Evolutionary conservation across 2,329 filamentous ascomycete genomes (phyloP).

Genomic region (Penicillium hordei): DNA sequence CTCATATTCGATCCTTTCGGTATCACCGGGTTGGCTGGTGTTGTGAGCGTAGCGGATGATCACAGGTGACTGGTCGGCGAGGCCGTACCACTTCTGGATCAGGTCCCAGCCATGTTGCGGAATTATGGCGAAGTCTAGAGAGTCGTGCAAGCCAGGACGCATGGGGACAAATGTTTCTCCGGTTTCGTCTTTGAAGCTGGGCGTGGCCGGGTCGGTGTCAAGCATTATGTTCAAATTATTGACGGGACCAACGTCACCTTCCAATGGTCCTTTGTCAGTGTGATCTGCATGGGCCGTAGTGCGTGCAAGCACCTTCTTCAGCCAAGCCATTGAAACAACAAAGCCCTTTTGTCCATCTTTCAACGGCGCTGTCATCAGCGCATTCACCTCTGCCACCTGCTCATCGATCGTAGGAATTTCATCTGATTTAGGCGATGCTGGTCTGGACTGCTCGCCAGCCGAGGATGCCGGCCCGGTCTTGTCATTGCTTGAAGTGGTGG

Average conservation of each 20-base stretch:
- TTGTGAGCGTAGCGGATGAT: conserved; percentile 78
- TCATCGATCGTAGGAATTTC: conserved; percentile 56
- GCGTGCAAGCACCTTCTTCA: conserved; percentile 68
- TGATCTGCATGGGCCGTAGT: conserved; percentile 58
- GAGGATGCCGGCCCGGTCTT: conserved; percentile 36
- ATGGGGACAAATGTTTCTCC: conserved; percentile 67
- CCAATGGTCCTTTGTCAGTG: conserved; percentile 58
- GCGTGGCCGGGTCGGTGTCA: conserved; percentile 48
- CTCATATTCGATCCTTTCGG: conserved; percentile 76
- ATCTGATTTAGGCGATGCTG: conserved; percentile 23
- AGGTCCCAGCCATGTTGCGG: conserved; percentile 78
- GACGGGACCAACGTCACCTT: conserved; percentile 71
- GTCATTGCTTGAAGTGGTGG: conserved; percentile 39
- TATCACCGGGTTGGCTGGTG: conserved; percentile 59
- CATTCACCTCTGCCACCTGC: conserved; percentile 72
- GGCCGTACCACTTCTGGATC: conserved; percentile 77
- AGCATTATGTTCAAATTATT: conserved; percentile 83
- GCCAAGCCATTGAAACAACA: conserved; percentile 76
- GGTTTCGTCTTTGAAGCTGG: conserved; percentile 46
- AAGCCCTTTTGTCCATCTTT: conserved; percentile 73
- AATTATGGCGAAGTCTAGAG: conserved; percentile 74
- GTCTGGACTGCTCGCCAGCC: conserved; percentile 28
- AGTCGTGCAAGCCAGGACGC: conserved; percentile 62
- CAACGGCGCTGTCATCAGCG: conserved; percentile 55
- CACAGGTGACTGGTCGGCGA: conserved; percentile 66